Conservation (phyloP, 305 asterid species). For the Plantago coronopus region DNA sequence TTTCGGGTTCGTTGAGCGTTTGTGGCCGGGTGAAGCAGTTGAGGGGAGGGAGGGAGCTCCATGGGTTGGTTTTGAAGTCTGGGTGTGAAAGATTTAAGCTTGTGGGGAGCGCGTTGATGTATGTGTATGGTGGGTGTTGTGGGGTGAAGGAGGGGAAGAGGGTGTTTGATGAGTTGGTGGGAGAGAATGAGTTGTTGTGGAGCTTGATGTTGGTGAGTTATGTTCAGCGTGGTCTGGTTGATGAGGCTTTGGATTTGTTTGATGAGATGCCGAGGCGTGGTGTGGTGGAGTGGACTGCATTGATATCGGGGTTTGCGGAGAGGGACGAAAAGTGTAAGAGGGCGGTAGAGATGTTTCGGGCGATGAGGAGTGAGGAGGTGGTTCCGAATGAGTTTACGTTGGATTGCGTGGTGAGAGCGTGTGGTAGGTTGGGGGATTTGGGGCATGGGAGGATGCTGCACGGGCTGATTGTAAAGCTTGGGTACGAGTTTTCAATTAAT, state of each 20-base stretch:
- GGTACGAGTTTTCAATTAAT: slow-evolving; percentile 43
- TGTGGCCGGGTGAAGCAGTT: slow-evolving; percentile 51
- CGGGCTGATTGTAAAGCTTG: slow-evolving; percentile 52
- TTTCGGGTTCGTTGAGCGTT: slow-evolving; percentile 41
- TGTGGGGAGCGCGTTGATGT: slow-evolving; percentile 63
- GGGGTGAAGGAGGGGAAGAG: slow-evolving; percentile 41
- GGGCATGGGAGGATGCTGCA: slow-evolving; percentile 51
- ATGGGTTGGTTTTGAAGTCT: slow-evolving; percentile 56
- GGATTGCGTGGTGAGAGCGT: slow-evolving; percentile 65
- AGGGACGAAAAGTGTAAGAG: slow-evolving; percentile 46
- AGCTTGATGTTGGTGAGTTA: slow-evolving; percentile 68
- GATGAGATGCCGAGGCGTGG: slow-evolving; percentile 54
- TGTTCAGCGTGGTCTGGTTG: slow-evolving; percentile 53
- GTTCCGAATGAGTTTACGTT: slow-evolving; percentile 76
- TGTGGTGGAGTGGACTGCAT: slow-evolving; percentile 77
- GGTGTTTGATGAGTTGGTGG: slow-evolving; percentile 49
- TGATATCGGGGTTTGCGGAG: slow-evolving; percentile 70
- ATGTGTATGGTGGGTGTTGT: slow-evolving; percentile 41
- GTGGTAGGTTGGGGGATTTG: slow-evolving; percentile 44
- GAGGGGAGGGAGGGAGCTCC: slow-evolving; percentile 51
- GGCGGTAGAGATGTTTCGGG: slow-evolving; percentile 58
- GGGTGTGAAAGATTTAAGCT: slow-evolving; percentile 40
- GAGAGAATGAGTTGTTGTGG: slow-evolving; percentile 58
- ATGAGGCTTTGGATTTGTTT: slow-evolving; percentile 52
- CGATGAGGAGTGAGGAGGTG: slow-evolving; percentile 46